Conservation (phyloP, 2,329 filamentous ascomycete genomes). For the Cercospora sesami region DNA sequence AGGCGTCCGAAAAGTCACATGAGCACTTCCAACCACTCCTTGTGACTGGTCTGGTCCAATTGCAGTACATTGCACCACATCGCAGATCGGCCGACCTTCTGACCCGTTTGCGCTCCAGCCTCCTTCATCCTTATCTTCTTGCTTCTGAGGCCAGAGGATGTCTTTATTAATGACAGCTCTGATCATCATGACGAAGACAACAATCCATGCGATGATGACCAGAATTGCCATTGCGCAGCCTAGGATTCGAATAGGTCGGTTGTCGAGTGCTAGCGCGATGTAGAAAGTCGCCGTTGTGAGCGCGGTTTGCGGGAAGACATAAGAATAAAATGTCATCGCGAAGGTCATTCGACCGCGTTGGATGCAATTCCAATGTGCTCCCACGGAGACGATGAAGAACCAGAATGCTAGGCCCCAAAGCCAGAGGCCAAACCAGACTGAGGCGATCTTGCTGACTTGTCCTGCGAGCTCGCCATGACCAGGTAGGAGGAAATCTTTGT, state of each 20-base stretch:
- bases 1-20: background rate
- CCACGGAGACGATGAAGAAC: slow-evolving; percentile 80
- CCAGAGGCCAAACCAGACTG: slow-evolving; percentile 70
- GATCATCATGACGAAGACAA: slow-evolving; percentile 70
- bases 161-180: slow-evolving; percentile 64
- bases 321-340: slow-evolving; percentile 83
- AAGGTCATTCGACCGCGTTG: slow-evolving; percentile 65
- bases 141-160: slow-evolving; percentile 75
- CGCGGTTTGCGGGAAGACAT: slow-evolving; percentile 74
- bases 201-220: slow-evolving; percentile 66
- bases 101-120: slow-evolving; percentile 47
- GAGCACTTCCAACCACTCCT: background rate
- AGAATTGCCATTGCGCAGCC: slow-evolving; percentile 67
- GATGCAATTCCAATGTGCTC: slow-evolving; percentile 70
- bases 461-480: slow-evolving; percentile 55
- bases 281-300: slow-evolving; percentile 66
- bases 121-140: slow-evolving; percentile 63
- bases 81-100: background rate
- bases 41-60: background rate
- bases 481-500: slow-evolving; percentile 56
- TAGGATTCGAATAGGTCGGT: slow-evolving; percentile 61
- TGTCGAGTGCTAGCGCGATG: slow-evolving; percentile 57
- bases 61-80: slow-evolving; percentile 1
- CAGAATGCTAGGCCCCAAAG: slow-evolving; percentile 80
- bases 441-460: slow-evolving; percentile 55